Evolutionary conservation across 164 flowering plant genomes (phyloP).

Genomic region (Taxillus chinensis): DNA sequence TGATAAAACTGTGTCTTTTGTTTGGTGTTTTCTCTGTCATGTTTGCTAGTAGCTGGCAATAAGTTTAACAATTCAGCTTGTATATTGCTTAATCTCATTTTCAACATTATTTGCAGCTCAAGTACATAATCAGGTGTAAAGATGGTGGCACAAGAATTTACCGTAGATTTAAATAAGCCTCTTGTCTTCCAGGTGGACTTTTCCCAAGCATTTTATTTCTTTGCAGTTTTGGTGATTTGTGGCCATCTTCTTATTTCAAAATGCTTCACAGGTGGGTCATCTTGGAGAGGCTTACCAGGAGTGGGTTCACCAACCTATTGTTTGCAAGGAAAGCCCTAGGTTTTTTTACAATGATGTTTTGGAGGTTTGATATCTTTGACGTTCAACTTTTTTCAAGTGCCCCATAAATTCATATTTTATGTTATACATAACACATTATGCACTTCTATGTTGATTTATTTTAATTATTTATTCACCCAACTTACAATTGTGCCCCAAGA

Average conservation of each 20-base stretch:
- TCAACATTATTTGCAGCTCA: neutral
- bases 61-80: neutral
- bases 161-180: slow-evolving; percentile 81
- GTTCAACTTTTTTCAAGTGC: neutral
- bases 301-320: slow-evolving; percentile 96
- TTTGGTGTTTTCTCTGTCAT: no score
- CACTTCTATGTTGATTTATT: no score
- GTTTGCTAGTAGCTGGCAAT: neutral
- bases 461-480: no score
- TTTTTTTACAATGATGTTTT: slow-evolving; percentile 68
- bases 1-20: no score
- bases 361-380: slow-evolving; percentile 46
- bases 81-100: neutral
- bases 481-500: no score
- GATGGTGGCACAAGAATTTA: slow-evolving; percentile 72
- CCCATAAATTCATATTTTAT: neutral
- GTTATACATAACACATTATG: no score
- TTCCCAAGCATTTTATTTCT: neutral
- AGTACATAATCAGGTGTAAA: slow-evolving; percentile 6
- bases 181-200: slow-evolving; percentile 82
- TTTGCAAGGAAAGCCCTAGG: slow-evolving; percentile 78
- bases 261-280: slow-evolving; percentile 71
- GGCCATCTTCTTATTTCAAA: neutral
- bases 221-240: neutral
- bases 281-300: slow-evolving; percentile 86